phyloP scores from a whole-genome alignment of 208 protist genomes.

The Acanthamoeba triangularis region DNA sequence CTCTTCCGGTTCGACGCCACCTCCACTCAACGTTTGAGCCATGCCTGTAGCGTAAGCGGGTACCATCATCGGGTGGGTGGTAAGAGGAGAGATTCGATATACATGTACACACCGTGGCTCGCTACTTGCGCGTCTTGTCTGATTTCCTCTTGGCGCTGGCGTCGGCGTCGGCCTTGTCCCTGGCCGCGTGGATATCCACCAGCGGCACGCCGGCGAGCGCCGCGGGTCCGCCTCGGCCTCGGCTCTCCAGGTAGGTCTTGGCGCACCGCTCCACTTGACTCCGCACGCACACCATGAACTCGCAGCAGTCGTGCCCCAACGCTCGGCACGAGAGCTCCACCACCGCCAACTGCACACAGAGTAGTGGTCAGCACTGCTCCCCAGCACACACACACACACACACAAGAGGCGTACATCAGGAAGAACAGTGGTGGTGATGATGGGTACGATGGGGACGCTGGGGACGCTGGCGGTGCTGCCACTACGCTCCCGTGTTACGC shows the following conservation, averaged over 20 bases:
- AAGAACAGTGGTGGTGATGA: too few species aligned
- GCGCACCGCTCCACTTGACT: neutral
- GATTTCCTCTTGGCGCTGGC: neutral
- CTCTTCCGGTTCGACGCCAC: neutral
- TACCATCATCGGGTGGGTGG: too few species aligned
- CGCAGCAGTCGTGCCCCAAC: slow-evolving; percentile 33
- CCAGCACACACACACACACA: too few species aligned
- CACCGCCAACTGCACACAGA: neutral
- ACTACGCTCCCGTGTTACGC: too few species aligned
- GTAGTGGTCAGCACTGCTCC: too few species aligned
- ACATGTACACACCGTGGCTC: too few species aligned
- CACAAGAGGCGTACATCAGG: too few species aligned
- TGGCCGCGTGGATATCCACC: neutral
- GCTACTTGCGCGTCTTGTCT: neutral
- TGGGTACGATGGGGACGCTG: too few species aligned
- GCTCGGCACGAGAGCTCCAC: neutral
- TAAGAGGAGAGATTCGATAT: too few species aligned
- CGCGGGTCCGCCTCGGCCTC: neutral
- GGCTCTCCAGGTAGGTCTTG: neutral
- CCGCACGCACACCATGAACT: slow-evolving; percentile 13
- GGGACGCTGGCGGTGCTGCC: too few species aligned
- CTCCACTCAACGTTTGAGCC: too few species aligned
- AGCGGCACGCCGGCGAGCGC: slow-evolving; percentile 4
- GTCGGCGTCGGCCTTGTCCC: neutral
- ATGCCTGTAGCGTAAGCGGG: too few species aligned